These are phyloP conservation scores for Mycena epipterygia DNA, from an alignment of 768 basidiomycete species.

Conservation along the genomic window DNA sequence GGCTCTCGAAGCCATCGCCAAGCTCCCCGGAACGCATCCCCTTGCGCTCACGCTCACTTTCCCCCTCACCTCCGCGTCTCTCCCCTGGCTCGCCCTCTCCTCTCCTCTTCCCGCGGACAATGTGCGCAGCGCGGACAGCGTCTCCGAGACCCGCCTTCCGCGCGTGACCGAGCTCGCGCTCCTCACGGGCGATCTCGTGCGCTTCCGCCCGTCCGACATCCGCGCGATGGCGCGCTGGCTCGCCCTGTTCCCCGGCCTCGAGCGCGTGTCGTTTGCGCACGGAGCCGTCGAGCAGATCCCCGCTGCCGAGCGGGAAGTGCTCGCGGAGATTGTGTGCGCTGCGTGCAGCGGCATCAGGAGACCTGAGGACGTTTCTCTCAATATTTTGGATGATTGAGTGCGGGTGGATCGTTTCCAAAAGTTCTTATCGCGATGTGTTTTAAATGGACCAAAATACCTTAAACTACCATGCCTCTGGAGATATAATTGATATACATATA, in stretches of 20 bases:
- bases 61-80: conserved; percentile 2
- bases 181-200: background rate
- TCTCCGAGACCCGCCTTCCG: background rate
- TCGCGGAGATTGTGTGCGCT: conserved; percentile 13
- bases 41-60: conserved; percentile 17
- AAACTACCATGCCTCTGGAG: too few species aligned
- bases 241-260: conserved; percentile 11
- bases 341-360: background rate
- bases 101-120: background rate
- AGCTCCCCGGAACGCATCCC: conserved; percentile 8
- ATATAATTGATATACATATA: too few species aligned
- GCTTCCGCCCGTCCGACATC: conserved; percentile 16
- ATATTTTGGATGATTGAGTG: conserved; percentile 9
- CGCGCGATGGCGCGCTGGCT: conserved; percentile 27
- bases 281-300: conserved; percentile 7
- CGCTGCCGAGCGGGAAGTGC: background rate
- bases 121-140: background rate
- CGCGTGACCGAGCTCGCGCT: background rate
- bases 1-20: conserved; percentile 19
- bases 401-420: too few species aligned
- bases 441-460: too few species aligned
- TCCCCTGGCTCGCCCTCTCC: conserved; percentile 14
- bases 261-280: conserved; percentile 7
- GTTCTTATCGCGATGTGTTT: too few species aligned
- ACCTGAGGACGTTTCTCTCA: background rate